A percentile compares a stretch with the other conserved stretches of the same genome.
Conservation (phyloP, 2,329 filamentous ascomycete species). For the Calonectria fujianensis region DNA sequence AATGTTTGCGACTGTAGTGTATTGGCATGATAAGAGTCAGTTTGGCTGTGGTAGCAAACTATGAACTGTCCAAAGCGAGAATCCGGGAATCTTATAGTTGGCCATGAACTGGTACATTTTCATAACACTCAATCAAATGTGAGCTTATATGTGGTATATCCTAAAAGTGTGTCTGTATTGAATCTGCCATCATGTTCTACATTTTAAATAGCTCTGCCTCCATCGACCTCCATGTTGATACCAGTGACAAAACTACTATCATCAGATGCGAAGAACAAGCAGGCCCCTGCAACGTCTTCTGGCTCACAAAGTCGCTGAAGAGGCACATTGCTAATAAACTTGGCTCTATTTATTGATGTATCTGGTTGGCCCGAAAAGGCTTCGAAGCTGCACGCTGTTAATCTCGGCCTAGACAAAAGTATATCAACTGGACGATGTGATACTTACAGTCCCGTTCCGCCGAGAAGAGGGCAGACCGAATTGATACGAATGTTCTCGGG, state of each 20-base stretch:
- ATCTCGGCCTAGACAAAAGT: not conserved
- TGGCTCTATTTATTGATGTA: not conserved
- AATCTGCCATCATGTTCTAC: not conserved
- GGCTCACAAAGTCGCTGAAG: not conserved
- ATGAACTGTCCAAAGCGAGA: too few species aligned
- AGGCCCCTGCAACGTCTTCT: not conserved
- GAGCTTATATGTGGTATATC: too few species aligned
- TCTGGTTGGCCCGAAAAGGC: not conserved
- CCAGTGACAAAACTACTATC: not conserved
- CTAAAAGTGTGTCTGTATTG: too few species aligned
- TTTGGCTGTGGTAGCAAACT: too few species aligned
- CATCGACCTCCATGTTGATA: not conserved
- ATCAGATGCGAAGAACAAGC: not conserved
- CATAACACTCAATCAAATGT: too few species aligned
- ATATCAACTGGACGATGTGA: not conserved
- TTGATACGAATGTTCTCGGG: not conserved
- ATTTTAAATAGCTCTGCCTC: not conserved
- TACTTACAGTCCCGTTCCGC: not conserved
- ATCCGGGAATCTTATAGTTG: too few species aligned
- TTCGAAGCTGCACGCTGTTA: not conserved
- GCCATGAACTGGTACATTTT: too few species aligned
- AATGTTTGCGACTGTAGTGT: too few species aligned
- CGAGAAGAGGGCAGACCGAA: not conserved
- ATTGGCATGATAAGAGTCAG: too few species aligned
- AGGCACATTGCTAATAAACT: conserved; percentile 1